phyloP scores from a whole-genome alignment of 1,284 basidiomycete species.

The Golubevia pallescens region DNA sequence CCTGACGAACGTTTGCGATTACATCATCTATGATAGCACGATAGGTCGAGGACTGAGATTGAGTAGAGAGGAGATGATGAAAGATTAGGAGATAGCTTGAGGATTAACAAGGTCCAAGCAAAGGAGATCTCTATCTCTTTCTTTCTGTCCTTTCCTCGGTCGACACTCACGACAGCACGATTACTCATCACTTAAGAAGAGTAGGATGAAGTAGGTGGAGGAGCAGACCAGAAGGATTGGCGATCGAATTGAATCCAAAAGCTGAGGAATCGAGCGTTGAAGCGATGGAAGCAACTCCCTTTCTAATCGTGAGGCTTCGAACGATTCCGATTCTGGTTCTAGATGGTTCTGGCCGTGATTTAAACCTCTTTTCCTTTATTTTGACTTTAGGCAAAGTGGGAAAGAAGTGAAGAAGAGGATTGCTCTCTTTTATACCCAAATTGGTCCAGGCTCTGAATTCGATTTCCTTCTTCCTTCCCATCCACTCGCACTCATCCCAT shows the following conservation, averaged over 20 bases:
- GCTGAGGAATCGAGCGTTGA: not conserved
- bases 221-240: slow-evolving; percentile 27
- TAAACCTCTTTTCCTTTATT: too few relatives aligned
- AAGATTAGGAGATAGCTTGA: too few relatives aligned
- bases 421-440: too few relatives aligned
- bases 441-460: too few relatives aligned
- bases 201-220: slow-evolving; percentile 22
- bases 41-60: slow-evolving; percentile 85
- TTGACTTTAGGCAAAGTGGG: too few relatives aligned
- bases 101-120: too few relatives aligned
- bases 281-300: not conserved
- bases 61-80: too few relatives aligned
- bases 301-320: not conserved
- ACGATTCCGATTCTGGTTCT: not conserved
- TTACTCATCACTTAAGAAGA: slow-evolving; percentile 28
- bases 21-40: slow-evolving; percentile 96
- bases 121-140: not conserved
- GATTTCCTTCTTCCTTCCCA: too few relatives aligned
- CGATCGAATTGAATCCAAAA: slow-evolving; percentile 16
- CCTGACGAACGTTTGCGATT: slow-evolving; percentile 81
- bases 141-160: too few relatives aligned
- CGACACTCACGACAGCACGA: slow-evolving; percentile 29
- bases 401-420: too few relatives aligned
- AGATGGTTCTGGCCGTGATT: not conserved
- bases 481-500: too few relatives aligned